These are phyloP conservation scores for Geotrichum carabidarum DNA, from an alignment of 1,139 yeast genomes.

Conservation along the genomic window DNA sequence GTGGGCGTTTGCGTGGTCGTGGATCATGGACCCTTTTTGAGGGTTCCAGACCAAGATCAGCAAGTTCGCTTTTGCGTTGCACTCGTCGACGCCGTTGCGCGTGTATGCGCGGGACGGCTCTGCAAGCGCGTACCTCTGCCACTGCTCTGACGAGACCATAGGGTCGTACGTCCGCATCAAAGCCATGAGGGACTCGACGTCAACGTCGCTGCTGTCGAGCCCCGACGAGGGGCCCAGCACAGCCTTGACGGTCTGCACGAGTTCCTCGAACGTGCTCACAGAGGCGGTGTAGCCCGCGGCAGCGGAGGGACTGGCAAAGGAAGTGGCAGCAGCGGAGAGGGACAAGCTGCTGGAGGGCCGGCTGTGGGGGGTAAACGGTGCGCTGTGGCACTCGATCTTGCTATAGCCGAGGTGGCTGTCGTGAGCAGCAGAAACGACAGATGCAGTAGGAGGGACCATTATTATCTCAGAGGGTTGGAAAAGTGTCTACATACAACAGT, in stretches of 20 bases:
- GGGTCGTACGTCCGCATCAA: constrained; percentile 50
- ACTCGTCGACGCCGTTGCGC: constrained; percentile 60
- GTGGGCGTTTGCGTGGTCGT: constrained; percentile 75
- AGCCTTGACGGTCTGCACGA: constrained; percentile 35
- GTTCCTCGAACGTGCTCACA: constrained; percentile 29
- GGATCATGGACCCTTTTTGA: constrained; percentile 60
- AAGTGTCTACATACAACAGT: no score
- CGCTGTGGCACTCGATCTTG: neutral
- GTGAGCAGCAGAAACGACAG: neutral
- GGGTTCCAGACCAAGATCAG: constrained; percentile 70
- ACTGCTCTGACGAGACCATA: constrained; percentile 43
- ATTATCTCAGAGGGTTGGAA: neutral
- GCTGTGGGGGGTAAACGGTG: neutral
- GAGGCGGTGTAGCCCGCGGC: neutral
- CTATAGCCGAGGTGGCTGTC: neutral
- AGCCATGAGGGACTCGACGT: constrained; percentile 45
- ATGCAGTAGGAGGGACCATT: neutral
- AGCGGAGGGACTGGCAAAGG: neutral
- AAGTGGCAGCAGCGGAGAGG: neutral
- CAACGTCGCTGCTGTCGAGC: constrained; percentile 48
- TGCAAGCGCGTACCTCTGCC: constrained; percentile 55
- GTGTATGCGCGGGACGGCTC: constrained; percentile 47
- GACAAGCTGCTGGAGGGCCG: neutral
- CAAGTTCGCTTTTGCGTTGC: constrained; percentile 64
- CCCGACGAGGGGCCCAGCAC: constrained; percentile 41